These are phyloP conservation scores for Xylogone sp. DNA, from an alignment of 2,329 filamentous ascomycete species.

Conservation along the genomic window DNA sequence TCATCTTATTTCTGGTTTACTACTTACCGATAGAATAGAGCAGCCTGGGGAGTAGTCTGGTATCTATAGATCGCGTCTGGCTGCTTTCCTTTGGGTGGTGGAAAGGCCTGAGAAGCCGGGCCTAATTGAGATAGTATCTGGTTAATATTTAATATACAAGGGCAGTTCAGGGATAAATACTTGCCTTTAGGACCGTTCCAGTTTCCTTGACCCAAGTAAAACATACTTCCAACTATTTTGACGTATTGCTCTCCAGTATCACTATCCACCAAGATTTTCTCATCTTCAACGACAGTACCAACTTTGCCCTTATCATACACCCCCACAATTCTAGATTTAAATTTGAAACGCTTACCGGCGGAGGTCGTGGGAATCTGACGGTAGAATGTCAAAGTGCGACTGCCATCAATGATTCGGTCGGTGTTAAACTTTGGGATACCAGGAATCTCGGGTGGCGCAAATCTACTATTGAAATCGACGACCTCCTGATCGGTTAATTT, in stretches of 20 bases:
- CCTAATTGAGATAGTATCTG: not conserved
- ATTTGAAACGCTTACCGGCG: constrained; percentile 32
- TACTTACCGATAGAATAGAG: constrained; percentile 63
- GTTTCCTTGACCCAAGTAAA: constrained; percentile 42
- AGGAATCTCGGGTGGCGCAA: constrained; percentile 30
- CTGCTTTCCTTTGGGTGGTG: constrained; percentile 43
- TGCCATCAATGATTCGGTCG: constrained; percentile 36
- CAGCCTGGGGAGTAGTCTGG: constrained; percentile 66
- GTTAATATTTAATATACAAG: not conserved
- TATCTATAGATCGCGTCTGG: constrained; percentile 66
- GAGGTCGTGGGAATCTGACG: constrained; percentile 32
- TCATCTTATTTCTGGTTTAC: not conserved
- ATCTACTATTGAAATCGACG: constrained; percentile 36
- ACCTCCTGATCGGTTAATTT: constrained; percentile 42
- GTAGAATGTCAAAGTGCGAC: constrained; percentile 35
- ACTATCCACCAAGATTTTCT: constrained; percentile 35
- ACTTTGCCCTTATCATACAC: constrained; percentile 40
- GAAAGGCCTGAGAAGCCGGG: constrained; percentile 12
- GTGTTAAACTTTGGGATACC: constrained; percentile 36
- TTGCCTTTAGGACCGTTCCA: constrained; percentile 56
- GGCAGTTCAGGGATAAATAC: no score
- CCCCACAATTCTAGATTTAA: constrained; percentile 36
- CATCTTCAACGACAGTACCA: constrained; percentile 38
- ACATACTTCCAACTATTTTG: constrained; percentile 35
- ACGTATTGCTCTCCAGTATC: constrained; percentile 34